Evolutionary conservation across 352 stramenopile genomes (phyloP).

Genomic region (Phytophthora citrophthora): DNA sequence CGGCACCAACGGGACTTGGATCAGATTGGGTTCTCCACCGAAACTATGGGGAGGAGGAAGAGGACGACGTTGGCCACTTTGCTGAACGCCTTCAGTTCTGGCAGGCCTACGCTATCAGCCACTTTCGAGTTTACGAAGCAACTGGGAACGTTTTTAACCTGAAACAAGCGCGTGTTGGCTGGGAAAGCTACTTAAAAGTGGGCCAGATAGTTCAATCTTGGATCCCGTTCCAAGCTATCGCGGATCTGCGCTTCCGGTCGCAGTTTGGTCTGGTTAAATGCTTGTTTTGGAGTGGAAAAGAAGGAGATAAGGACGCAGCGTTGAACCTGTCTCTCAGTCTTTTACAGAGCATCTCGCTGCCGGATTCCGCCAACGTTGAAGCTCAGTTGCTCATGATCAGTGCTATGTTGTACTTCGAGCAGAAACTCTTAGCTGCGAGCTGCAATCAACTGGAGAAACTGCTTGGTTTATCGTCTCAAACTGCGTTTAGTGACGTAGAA

Average conservation of each 20-base stretch:
- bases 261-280: slow-evolving; percentile 46
- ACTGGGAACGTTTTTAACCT: slow-evolving; percentile 53
- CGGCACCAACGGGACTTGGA: slow-evolving; percentile 31
- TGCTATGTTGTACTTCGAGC: slow-evolving; percentile 51
- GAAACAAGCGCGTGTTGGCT: slow-evolving; percentile 45
- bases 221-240: slow-evolving; percentile 19
- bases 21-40: slow-evolving; percentile 33
- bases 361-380: slow-evolving; percentile 6
- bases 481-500: slow-evolving; percentile 38
- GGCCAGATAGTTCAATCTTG: slow-evolving; percentile 18
- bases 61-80: slow-evolving; percentile 5
- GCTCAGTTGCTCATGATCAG: slow-evolving; percentile 49
- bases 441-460: slow-evolving; percentile 32
- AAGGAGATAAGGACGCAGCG: slow-evolving; percentile 25
- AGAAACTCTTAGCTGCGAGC: slow-evolving; percentile 16
- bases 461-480: slow-evolving; percentile 13
- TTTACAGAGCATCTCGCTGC: slow-evolving; percentile 7
- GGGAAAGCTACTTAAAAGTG: slow-evolving; percentile 44
- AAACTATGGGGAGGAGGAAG: slow-evolving; percentile 2
- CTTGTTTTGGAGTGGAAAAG: slow-evolving; percentile 44
- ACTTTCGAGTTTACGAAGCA: slow-evolving; percentile 60
- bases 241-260: slow-evolving; percentile 29
- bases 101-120: slow-evolving; percentile 59
- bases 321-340: slow-evolving; percentile 27
- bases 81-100: slow-evolving; percentile 53